Base-by-base conservation (phyloP, 768 basidiomycete genomes). In the Suillus tomentosus region DNA sequence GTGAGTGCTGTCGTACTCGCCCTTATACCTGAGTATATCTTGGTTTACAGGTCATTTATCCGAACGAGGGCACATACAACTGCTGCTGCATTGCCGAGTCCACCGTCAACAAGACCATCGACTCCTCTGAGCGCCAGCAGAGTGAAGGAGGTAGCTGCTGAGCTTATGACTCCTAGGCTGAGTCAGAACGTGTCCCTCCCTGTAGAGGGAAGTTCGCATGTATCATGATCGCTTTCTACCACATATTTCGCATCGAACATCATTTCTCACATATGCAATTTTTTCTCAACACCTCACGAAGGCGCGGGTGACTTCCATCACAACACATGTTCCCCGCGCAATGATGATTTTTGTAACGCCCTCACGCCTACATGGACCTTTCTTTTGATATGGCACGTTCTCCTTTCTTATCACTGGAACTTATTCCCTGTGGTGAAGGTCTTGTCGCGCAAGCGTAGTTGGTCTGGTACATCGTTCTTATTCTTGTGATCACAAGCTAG, bases 81-180 rank as follows among this genome's bases (percentile, higher is more conserved):
- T 66, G 64, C 71, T 57, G 64, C 67, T 15, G 66, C 62, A 14
- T 24, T 68, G 31, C 64, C 73, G 17, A 64, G 66, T 31, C 58
- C 62, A 10, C 60, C 27, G 10, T 17, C 70, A 45, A 13, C 59
- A 1, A 61, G 34, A 19, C 59, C 72, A 14, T 63, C 72, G 10
- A 69, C 70, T 54, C 72, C 68, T 19, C 64, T 90, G 82, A 81
- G 79, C 37, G 72, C 87, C 65, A 91, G 87, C 68, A 90, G 91
- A 27, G 84, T 84, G 63, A 84, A 87, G 67, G 92, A 95, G 85
- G 90, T 94, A 66, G 70, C 88, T 74, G 34, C 42, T 1, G 64
- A 66, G 51, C 65, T 68, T 53, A 58, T 67, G 61, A 58, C 22
- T 10, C 34, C 60, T 64, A 56, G 50, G 3, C 65, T 70, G 10